Evolutionary conservation across 495 filamentous ascomycete species (phyloP).

Genomic region (Patellaria atrata): DNA sequence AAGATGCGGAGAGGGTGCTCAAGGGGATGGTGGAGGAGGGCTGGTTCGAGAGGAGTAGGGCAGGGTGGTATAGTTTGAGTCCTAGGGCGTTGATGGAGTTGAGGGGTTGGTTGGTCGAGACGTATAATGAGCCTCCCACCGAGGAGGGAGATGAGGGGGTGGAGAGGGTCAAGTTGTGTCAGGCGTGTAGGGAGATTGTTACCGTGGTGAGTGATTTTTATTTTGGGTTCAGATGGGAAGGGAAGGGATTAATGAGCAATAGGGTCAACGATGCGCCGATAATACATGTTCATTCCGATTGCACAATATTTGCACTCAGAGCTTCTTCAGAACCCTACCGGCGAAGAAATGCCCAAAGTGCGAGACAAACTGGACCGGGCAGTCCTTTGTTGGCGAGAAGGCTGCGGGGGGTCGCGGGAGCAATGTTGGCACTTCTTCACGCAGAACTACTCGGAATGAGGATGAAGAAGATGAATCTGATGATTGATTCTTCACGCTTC

Average conservation of each 20-base stretch:
- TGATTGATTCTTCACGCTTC: no score
- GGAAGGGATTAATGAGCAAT: background rate
- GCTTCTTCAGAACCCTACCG: slow-evolving; percentile 52
- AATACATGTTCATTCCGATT: slow-evolving; percentile 52
- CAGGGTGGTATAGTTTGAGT: slow-evolving; percentile 59
- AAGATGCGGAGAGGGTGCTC: slow-evolving; percentile 61
- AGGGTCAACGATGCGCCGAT: slow-evolving; percentile 69
- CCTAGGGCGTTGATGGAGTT: slow-evolving; percentile 75
- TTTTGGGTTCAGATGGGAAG: slow-evolving; percentile 1
- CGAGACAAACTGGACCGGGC: slow-evolving; percentile 53
- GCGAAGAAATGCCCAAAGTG: slow-evolving; percentile 61
- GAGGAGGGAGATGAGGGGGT: slow-evolving; percentile 38
- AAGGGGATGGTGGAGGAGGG: slow-evolving; percentile 57
- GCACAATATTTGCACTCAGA: slow-evolving; percentile 62
- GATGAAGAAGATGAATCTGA: no score
- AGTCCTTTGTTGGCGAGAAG: slow-evolving; percentile 67
- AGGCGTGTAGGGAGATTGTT: slow-evolving; percentile 80
- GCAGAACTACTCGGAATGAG: no score
- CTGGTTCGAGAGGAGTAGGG: slow-evolving; percentile 64
- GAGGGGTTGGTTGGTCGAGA: slow-evolving; percentile 60
- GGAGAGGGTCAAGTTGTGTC: slow-evolving; percentile 66
- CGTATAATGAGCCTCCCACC: slow-evolving; percentile 61
- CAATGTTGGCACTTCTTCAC: background rate
- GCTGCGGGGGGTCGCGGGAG: slow-evolving; percentile 30
- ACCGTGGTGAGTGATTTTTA: slow-evolving; percentile 43